These are phyloP conservation scores for Mycocentrospora acerina DNA, from an alignment of 2,329 filamentous ascomycete species.

Conservation along the genomic window DNA sequence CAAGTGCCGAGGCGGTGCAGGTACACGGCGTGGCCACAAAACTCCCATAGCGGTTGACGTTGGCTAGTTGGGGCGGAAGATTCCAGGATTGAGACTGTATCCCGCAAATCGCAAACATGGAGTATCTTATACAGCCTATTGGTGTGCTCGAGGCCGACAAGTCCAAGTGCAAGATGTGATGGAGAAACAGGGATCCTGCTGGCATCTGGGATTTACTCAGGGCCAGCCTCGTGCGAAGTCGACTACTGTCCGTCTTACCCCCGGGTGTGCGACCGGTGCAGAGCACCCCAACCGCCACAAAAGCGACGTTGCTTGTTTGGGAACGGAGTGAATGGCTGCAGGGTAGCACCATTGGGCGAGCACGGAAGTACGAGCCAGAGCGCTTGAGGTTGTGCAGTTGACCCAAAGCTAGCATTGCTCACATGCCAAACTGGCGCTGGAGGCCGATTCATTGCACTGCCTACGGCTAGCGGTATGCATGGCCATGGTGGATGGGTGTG, in stretches of 20 bases:
- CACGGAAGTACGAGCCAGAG: constrained; percentile 4
- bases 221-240: no score
- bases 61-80: no score
- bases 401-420: neutral
- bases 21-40: no score
- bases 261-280: constrained; percentile 9
- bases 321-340: constrained; percentile 19
- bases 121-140: no score
- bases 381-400: constrained; percentile 18
- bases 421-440: neutral
- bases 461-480: no score
- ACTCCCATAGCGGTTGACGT: neutral
- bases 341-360: constrained; percentile 12
- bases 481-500: no score
- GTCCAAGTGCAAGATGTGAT: constrained; percentile 3
- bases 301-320: constrained; percentile 9
- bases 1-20: constrained; percentile 2
- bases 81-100: neutral
- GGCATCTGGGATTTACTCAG: neutral
- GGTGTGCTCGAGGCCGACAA: neutral
- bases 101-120: no score
- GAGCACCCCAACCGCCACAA: constrained; percentile 1
- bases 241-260: no score
- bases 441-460: no score
- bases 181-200: neutral